Percentiles rank a stretch among this genome's conserved stretches.
These are phyloP conservation scores for Mangifera indica DNA, from an alignment of 345 rosid species.

Conservation along the genomic window DNA sequence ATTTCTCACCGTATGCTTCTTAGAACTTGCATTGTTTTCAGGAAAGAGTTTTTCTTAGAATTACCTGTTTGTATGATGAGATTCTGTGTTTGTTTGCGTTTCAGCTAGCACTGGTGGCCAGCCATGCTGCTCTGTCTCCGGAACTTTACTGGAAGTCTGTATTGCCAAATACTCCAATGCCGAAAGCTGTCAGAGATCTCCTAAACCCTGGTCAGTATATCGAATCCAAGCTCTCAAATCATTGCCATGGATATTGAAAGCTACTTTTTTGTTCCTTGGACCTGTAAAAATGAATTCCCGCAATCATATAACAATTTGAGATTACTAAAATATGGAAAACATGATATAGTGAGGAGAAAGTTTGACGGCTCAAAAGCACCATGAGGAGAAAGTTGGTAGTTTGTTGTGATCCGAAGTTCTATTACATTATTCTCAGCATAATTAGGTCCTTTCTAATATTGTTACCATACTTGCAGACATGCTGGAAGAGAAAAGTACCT, in stretches of 20 bases:
- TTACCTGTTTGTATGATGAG: background rate
- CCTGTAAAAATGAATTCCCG: background rate
- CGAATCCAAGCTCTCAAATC: background rate
- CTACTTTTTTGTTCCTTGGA: background rate
- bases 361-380: background rate
- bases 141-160: conserved; percentile 55
- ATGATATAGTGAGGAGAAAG: background rate
- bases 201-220: conserved; percentile 39
- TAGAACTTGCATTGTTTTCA: background rate
- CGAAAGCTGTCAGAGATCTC: conserved; percentile 48
- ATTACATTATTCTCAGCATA: background rate
- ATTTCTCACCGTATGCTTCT: conserved; percentile 32
- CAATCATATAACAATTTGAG: background rate
- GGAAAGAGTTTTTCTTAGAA: conserved; percentile 8
- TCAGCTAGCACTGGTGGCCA: conserved; percentile 47
- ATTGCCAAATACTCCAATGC: conserved; percentile 62
- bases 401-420: background rate
- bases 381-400: background rate
- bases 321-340: background rate
- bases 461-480: conserved; percentile 40
- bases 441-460: conserved; percentile 3
- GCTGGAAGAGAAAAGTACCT: conserved; percentile 55
- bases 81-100: background rate
- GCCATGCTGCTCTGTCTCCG: conserved; percentile 49
- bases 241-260: background rate